Base-by-base conservation (phyloP, 2,329 filamentous ascomycete genomes). In the Graphiopsis chlorocephala region DNA sequence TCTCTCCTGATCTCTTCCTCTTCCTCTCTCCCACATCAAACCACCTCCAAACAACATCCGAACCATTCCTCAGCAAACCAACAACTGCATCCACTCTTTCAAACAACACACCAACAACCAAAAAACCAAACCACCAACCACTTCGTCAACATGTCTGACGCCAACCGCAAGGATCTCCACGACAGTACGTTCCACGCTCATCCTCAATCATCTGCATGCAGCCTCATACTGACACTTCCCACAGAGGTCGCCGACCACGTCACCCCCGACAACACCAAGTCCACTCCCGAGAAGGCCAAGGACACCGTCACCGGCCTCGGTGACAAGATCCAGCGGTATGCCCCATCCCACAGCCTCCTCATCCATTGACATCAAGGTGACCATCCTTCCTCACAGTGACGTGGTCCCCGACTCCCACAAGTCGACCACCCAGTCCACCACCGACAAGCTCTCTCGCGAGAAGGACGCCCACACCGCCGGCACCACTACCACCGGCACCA, bases 211-310 rank as follows among this genome's bases (percentile, higher is more conserved):
- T 42, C 28, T 55, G 45, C 65, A 38, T 20, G n/a, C 38, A 42
- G 35, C 10, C 23, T 23, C 52, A 29, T 14, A 64, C 71, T 75
- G 65, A 74, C 71, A 67, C 23, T 23, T 25, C 38, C 48, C 55
- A 74, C 79, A 78, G 83, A 87, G 83, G 78, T 81, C 67, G 77
- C 79, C 73, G 85, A 88, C 82, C 79, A 82, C 72, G 68, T 85
- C 64, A 85, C 81, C 71, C 86, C 86, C 65, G 82, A 88, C 76
- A 81, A 81, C 73, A 76, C 82, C 78, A 88, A 89, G 81, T 87
- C 85, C 67, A 86, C 85, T 71, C 78, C 81, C 72, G 78, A 87
- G 68, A 86, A 87, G 81, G 69, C 83, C 68, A 84, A 83, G 75
- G 86, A 88, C 76, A 74, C 76, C 63, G 58, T 84, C 73, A 87